phyloP scores from a whole-genome alignment of 1,284 basidiomycete species.

The Limonomyces culmigenus region DNA sequence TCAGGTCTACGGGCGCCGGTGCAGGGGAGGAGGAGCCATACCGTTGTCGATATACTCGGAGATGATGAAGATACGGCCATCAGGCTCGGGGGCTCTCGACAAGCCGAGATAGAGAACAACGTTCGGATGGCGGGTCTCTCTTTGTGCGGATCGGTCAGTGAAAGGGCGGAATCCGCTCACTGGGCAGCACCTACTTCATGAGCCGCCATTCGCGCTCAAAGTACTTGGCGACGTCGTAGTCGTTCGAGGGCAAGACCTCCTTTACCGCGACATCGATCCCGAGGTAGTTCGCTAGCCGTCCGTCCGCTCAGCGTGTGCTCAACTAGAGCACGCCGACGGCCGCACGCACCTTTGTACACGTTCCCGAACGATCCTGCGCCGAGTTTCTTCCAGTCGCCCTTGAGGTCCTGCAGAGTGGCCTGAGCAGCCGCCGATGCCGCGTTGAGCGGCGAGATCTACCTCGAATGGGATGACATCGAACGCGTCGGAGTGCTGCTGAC shows the following conservation, averaged over 20 bases:
- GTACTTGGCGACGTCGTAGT: conserved; percentile 92
- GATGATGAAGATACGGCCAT: conserved; percentile 77
- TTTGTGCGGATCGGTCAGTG: conserved; percentile 10
- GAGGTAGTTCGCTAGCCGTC: conserved; percentile 59
- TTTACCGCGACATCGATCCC: conserved; percentile 95
- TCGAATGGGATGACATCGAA: conserved; percentile 75
- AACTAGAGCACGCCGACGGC: conserved; percentile 4
- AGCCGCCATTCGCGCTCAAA: conserved; percentile 95
- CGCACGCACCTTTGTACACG: conserved; percentile 64
- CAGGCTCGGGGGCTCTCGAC: conserved; percentile 68
- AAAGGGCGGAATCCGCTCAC: conserved; percentile 2
- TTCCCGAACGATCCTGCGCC: conserved; percentile 88
- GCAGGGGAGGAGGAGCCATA: conserved; percentile 9
- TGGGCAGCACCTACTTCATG: conserved; percentile 46
- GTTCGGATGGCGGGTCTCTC: conserved; percentile 80
- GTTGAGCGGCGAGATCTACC: conserved; percentile 17
- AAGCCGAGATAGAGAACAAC: conserved; percentile 92
- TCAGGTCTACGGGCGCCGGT: conserved; percentile 10
- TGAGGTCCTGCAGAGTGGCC: conserved; percentile 67
- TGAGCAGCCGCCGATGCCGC: conserved; percentile 5
- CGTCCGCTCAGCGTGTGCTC: neutral
- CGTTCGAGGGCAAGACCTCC: conserved; percentile 78
- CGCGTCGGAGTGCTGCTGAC: conserved; percentile 36
- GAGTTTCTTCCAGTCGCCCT: conserved; percentile 75
- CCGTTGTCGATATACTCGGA: conserved; percentile 81